phyloP scores from a whole-genome alignment of 768 basidiomycete genomes.

The Hypsizygus marmoreus region DNA sequence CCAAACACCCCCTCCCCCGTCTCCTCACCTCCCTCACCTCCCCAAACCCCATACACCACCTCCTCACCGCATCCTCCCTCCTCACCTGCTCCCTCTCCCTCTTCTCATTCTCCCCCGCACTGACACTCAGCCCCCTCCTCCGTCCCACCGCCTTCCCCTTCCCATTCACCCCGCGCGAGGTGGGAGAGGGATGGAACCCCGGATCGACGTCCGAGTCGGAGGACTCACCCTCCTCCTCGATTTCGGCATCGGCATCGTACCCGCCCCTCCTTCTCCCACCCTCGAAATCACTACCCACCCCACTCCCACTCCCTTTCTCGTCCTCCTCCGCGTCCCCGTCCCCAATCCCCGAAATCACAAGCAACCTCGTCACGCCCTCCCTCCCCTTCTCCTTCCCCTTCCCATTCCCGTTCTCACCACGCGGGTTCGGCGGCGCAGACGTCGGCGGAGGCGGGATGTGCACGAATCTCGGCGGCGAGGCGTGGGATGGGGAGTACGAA shows the following conservation, averaged over 20 bases:
- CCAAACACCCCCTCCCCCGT: constrained; percentile 27
- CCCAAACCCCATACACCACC: constrained; percentile 1
- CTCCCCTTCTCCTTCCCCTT: neutral
- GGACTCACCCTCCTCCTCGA: neutral
- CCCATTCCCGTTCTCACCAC: neutral
- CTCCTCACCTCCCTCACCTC: constrained; percentile 3
- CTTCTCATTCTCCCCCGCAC: constrained; percentile 1
- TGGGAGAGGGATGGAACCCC: no score
- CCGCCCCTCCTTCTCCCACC: neutral
- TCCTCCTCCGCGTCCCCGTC: neutral
- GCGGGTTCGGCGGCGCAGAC: no score
- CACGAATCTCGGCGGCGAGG: no score
- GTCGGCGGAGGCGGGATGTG: no score
- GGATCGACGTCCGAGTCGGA: no score
- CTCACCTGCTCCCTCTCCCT: constrained; percentile 7
- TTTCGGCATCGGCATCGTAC: neutral
- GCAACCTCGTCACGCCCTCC: neutral
- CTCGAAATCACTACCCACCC: no score
- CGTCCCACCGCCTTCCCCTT: constrained; percentile 4
- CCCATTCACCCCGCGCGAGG: no score
- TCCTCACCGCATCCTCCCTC: constrained; percentile 3
- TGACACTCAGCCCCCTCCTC: neutral
- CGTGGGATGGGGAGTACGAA: no score
- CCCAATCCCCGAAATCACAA: neutral
- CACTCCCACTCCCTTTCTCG: neutral